Base-by-base conservation (phyloP, 2,329 filamentous ascomycete species). In the Aspergillus oerlinghausenensis region DNA sequence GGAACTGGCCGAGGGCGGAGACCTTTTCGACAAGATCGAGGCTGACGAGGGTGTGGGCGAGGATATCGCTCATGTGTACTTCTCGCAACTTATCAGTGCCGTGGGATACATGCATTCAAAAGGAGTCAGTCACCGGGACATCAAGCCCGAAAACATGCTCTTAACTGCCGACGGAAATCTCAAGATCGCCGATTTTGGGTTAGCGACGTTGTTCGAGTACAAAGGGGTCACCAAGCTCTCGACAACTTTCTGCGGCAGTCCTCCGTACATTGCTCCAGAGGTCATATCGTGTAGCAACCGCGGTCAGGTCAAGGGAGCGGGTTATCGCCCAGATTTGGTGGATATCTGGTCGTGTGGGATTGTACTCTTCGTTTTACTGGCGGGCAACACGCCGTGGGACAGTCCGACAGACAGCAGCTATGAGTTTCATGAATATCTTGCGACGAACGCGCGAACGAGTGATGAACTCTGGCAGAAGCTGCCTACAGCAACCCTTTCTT, bases 11-110 rank as follows among this genome's bases (percentile, higher is more conserved):
- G 90, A 95, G 66, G 94, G 94, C 45, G 94, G 94, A 10, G 94
- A 99, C 71, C 81, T 99, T 7, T 99, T 99, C 73, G 94, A 99
- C 84, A 99, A 99, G 80, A 97, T 99, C 66, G 95, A 99, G 77
- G 92, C 94, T 19, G 94, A 99, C 73, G 90, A 93, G 48, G 94
- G 94, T 50, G 91, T 97, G n/a, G 85, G 88, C 6, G 87, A 96
- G 73, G 90, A 97, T 71, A 91, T 99, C 70, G 93, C 94, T 35
- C 95, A 99, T 72, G 85, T 97, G 60, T 99, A 97, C 78, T 99
- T 99, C 73, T 84, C 88, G 2, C 94, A 99, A 76, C 83, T 99
- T 60, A 84, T 97, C 65, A 87, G 87, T 70, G 94, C 93, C 8
- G 89, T 97, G 60, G 88, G 88, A 69, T 99, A 92, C 77, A 95